Base-by-base conservation (phyloP, 148 eudicot genomes). In the Fagopyrum esculentum region DNA sequence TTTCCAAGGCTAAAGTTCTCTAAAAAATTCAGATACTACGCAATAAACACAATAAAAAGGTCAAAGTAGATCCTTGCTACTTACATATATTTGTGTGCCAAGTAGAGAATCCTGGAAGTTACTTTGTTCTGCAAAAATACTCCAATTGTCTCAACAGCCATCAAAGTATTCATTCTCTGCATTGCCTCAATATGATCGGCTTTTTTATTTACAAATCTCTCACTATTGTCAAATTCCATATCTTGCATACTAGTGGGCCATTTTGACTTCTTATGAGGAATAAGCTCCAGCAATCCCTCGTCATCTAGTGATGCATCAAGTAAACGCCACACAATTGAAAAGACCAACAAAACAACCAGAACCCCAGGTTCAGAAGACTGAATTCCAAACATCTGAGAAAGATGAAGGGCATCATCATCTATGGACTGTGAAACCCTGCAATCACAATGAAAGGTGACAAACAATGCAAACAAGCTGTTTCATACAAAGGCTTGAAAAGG, bases 261-360 rank as follows among this genome's bases (percentile, higher is more conserved):
- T 77, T 76, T 87, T 45, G 89, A 86, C 78, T 84, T 88, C 88
- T 86, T 91, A 76, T 90, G 90, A 66, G 81, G 77, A 63, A 89
- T 87, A 56, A 85, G 81, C 78, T 90, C 90, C 70, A 94, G 82
- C 81, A 91, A 74, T 40, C 90, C 91, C 81, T 91, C 98, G 82
- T 94, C 98, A 72, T 90, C 96, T 30, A 94, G 83, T 51, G 98
- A 85, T 72, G 98, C 93, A 86, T 94, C 97, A 86, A 91, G 80
- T 70, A 94, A 80, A 79, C 90, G 84, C 96, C 97, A 94, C 54
- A 88, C 83, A 80, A 80, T 83, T 52, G 93, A 86, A 73, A 94
- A 87, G 60, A 91, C 64, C 80, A 88, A 90, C 71, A 84, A 85
- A 71, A 89, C 97, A 54, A 91, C 74, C 78, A 90, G 83, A 82